These are phyloP conservation scores for Angomonas ambiguus DNA, from an alignment of 208 protist species.

Conservation along the genomic window DNA sequence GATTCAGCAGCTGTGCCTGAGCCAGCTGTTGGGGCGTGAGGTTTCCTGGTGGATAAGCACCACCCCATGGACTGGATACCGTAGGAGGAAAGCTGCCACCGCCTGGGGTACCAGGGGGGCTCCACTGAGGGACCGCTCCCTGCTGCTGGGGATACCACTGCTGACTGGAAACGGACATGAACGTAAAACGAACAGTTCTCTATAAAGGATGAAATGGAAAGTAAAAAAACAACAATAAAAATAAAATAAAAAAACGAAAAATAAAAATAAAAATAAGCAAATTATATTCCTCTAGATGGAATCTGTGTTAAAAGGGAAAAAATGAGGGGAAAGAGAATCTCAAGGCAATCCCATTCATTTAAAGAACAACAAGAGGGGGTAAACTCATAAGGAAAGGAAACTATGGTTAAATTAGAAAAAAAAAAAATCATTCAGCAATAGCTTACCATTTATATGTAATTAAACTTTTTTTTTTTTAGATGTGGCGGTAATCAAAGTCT, in stretches of 20 bases:
- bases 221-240: slow-evolving; percentile 17
- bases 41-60: not conserved
- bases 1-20: not conserved
- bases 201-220: slow-evolving; percentile 10
- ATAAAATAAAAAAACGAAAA: slow-evolving; percentile 8
- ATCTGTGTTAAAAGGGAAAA: not conserved
- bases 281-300: not conserved
- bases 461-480: slow-evolving; percentile 21
- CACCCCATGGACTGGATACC: not conserved
- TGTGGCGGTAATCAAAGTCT: slow-evolving; percentile 82
- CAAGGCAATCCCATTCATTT: not conserved
- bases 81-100: slow-evolving; percentile 2
- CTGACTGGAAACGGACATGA: slow-evolving; percentile 6
- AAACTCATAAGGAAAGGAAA: slow-evolving; percentile 7
- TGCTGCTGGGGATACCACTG: slow-evolving; percentile 33
- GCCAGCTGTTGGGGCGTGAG: not conserved
- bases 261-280: slow-evolving; percentile 7
- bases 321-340: slow-evolving; percentile 1
- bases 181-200: not conserved
- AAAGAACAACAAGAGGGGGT: not conserved
- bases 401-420: slow-evolving; percentile 5
- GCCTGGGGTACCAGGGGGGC: not conserved
- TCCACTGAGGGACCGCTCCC: not conserved
- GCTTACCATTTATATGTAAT: not conserved
- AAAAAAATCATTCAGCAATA: slow-evolving; percentile 5